Evolutionary conservation across 2,329 filamentous ascomycete species (phyloP).

Genomic region (Trichoderma sp.): DNA sequence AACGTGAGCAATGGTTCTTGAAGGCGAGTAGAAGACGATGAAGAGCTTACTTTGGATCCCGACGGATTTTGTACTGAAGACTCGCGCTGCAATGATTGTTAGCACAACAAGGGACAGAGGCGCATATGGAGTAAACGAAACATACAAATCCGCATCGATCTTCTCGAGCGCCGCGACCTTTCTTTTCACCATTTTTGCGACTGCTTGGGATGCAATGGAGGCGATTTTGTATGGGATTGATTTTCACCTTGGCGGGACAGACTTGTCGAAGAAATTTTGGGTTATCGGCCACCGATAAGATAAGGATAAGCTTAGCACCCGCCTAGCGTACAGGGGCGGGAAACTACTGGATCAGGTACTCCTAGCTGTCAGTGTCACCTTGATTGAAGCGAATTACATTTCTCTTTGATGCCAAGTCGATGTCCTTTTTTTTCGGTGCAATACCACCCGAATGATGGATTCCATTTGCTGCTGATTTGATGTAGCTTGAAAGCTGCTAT

Average conservation of each 20-base stretch:
- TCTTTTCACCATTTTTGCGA: constrained; percentile 70
- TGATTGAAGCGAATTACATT: not conserved
- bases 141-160: constrained; percentile 83
- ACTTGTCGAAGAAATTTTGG: constrained; percentile 14
- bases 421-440: not conserved
- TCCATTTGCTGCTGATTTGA: not conserved
- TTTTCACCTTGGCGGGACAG: not conserved
- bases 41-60: constrained; percentile 70
- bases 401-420: not conserved
- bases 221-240: not conserved
- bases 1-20: not conserved
- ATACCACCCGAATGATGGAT: not conserved
- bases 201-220: not conserved
- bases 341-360: too few species aligned
- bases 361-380: not conserved
- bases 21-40: not conserved
- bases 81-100: constrained; percentile 61
- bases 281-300: constrained; percentile 4
- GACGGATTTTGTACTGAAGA: constrained; percentile 87
- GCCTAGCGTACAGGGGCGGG: not conserved
- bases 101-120: constrained; percentile 20
- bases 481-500: not conserved
- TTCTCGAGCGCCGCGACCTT: constrained; percentile 93
- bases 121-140: not conserved
- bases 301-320: constrained; percentile 7